Conservation (phyloP, 2,329 filamentous ascomycete genomes). For the Penicillium freii region DNA sequence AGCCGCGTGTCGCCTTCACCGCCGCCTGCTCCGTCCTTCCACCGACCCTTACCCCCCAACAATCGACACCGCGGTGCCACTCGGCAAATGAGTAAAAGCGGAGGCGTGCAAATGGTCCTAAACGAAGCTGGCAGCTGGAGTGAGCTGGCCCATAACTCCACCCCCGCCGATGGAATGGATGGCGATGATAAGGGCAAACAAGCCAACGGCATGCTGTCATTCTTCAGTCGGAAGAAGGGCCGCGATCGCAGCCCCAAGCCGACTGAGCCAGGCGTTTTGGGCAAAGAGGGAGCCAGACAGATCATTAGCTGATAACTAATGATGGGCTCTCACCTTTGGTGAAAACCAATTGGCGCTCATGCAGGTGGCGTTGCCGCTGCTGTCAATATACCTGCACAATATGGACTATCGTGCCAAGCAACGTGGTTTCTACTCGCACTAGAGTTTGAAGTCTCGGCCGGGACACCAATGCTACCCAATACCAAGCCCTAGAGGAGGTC, state of each 20-base stretch:
- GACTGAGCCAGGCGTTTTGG: slow-evolving; percentile 86
- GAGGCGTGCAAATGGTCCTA: slow-evolving; percentile 86
- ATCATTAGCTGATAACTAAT: slow-evolving; percentile 61
- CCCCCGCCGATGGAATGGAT: slow-evolving; percentile 63
- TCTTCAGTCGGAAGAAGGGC: slow-evolving; percentile 85
- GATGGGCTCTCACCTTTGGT: background rate
- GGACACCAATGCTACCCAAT: background rate
- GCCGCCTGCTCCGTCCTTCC: slow-evolving; percentile 38
- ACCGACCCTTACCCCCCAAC: slow-evolving; percentile 37
- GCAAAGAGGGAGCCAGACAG: slow-evolving; percentile 88
- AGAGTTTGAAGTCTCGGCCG: background rate
- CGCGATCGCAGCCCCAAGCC: slow-evolving; percentile 90
- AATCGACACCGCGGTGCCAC: slow-evolving; percentile 59
- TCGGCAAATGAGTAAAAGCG: slow-evolving; percentile 71
- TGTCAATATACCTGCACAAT: background rate
- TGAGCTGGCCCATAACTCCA: slow-evolving; percentile 75
- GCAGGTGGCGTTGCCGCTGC: background rate
- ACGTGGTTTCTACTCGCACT: background rate
- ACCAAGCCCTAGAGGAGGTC: background rate
- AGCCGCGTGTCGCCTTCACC: slow-evolving; percentile 27
- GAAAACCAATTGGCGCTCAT: background rate
- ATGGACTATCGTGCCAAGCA: background rate
- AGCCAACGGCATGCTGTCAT: slow-evolving; percentile 75
- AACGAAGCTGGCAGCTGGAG: slow-evolving; percentile 90
- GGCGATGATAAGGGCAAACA: slow-evolving; percentile 47